These are phyloP conservation scores for Lunularia cruciata DNA, from an alignment of 225 moss, liverwort and hornwort genomes.

Conservation along the genomic window DNA sequence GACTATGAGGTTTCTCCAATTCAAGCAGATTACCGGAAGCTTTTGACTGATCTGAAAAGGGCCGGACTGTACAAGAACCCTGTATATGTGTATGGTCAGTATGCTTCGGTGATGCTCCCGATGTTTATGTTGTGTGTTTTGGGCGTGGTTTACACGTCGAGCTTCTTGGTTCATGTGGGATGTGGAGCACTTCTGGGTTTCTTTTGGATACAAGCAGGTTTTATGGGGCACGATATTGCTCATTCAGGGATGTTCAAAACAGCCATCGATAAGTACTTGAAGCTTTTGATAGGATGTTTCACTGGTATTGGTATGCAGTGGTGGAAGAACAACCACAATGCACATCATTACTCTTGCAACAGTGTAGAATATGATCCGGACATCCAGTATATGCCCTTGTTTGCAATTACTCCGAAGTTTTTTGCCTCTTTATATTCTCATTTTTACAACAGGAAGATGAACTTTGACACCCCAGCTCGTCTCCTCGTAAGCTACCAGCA, in stretches of 20 bases:
- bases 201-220: conserved; percentile 93
- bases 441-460: conserved; percentile 84
- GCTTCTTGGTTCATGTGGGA: conserved; percentile 66
- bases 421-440: conserved; percentile 79
- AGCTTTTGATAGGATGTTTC: conserved; percentile 69
- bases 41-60: conserved; percentile 72
- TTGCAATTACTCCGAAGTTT: conserved; percentile 83
- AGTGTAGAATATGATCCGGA: conserved; percentile 94
- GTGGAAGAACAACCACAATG: conserved; percentile 98
- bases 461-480: conserved; percentile 76
- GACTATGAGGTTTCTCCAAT: conserved; percentile 77
- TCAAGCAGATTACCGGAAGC: conserved; percentile 79
- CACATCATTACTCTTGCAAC: conserved; percentile 93
- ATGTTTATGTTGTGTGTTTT: conserved; percentile 65
- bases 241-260: conserved; percentile 87
- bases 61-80: conserved; percentile 88
- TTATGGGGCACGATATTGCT: conserved; percentile 87
- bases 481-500: conserved; percentile 86
- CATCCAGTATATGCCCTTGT: conserved; percentile 92
- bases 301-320: conserved; percentile 97
- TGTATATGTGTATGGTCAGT: conserved; percentile 63
- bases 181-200: conserved; percentile 73
- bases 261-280: conserved; percentile 60
- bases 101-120: conserved; percentile 70
- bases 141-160: conserved; percentile 72